A percentile compares a stretch with the other conserved stretches of the same genome.
These are phyloP conservation scores for Calonectria fujianensis DNA, from an alignment of 2,329 filamentous ascomycete genomes.

Conservation along the genomic window DNA sequence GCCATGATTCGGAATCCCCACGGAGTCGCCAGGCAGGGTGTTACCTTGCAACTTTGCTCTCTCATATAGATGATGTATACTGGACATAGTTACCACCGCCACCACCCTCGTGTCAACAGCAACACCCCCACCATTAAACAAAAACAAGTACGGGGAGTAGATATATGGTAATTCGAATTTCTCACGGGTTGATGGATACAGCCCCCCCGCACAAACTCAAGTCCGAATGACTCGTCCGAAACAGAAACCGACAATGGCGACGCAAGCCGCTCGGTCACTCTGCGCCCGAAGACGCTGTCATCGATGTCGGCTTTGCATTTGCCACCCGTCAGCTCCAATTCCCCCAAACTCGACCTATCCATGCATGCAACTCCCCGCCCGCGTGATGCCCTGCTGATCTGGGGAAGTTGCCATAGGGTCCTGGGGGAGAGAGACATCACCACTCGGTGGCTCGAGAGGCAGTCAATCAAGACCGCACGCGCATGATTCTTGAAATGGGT, in stretches of 20 bases:
- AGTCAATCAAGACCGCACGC: constrained; percentile 25
- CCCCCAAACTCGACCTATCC: constrained; percentile 19
- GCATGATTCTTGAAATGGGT: constrained; percentile 2
- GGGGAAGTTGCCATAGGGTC: background rate
- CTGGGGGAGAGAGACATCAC: background rate
- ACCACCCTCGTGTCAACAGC: background rate
- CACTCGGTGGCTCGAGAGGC: constrained; percentile 4
- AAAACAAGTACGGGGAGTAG: constrained; percentile 22
- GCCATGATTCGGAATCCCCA: constrained; percentile 12
- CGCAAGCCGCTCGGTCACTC: background rate
- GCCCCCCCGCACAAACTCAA: constrained; percentile 2
- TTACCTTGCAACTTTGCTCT: background rate
- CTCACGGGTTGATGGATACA: constrained; percentile 29
- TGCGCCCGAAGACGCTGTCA: background rate
- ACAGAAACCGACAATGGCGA: background rate
- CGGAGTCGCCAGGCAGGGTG: constrained; percentile 13
- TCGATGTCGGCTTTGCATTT: background rate
- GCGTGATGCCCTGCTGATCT: constrained; percentile 24
- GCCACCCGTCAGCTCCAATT: constrained; percentile 13
- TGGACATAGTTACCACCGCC: constrained; percentile 7
- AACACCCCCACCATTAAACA: constrained; percentile 12
- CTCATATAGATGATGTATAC: constrained; percentile 10
- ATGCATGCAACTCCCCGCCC: background rate
- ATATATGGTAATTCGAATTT: constrained; percentile 21
- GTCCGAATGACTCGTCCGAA: constrained; percentile 23